phyloP scores from a whole-genome alignment of 306 rosid species.

The Dalbergia cochinchinensis region DNA sequence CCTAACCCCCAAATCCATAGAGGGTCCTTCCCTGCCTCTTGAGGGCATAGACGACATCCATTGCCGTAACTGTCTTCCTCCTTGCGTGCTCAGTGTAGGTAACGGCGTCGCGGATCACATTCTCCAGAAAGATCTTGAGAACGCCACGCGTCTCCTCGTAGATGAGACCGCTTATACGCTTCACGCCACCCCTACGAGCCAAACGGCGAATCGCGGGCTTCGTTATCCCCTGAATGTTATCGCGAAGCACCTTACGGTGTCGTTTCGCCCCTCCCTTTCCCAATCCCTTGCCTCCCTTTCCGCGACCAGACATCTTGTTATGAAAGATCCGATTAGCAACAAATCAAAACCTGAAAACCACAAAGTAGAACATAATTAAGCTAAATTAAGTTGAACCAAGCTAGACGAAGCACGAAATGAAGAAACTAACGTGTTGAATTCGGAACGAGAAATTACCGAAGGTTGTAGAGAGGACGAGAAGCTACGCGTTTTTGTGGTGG shows the following conservation, averaged over 20 bases:
- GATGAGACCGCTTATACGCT: constrained; percentile 77
- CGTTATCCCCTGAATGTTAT: constrained; percentile 77
- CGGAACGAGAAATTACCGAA: not conserved
- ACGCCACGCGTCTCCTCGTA: constrained; percentile 83
- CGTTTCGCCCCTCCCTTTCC: constrained; percentile 90
- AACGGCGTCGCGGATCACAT: constrained; percentile 80
- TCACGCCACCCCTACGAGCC: constrained; percentile 82
- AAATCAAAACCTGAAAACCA: not conserved
- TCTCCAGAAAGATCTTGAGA: constrained; percentile 75
- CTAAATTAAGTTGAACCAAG: too few species aligned
- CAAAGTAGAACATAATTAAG: not conserved
- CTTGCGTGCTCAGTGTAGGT: constrained; percentile 81
- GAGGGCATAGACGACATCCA: constrained; percentile 77
- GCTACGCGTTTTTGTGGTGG: not conserved
- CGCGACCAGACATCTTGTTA: constrained; percentile 72
- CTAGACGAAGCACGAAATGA: not conserved
- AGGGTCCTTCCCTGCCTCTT: constrained; percentile 85
- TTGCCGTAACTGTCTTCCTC: constrained; percentile 79
- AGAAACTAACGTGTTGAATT: not conserved
- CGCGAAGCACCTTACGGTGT: constrained; percentile 72
- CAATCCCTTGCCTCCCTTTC: constrained; percentile 85
- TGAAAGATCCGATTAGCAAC: not conserved
- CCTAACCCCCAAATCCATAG: constrained; percentile 81
- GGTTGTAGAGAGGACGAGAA: not conserved
- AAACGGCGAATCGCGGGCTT: constrained; percentile 80